phyloP scores from a whole-genome alignment of 345 rosid species.

The Dovyalis caffra region DNA sequence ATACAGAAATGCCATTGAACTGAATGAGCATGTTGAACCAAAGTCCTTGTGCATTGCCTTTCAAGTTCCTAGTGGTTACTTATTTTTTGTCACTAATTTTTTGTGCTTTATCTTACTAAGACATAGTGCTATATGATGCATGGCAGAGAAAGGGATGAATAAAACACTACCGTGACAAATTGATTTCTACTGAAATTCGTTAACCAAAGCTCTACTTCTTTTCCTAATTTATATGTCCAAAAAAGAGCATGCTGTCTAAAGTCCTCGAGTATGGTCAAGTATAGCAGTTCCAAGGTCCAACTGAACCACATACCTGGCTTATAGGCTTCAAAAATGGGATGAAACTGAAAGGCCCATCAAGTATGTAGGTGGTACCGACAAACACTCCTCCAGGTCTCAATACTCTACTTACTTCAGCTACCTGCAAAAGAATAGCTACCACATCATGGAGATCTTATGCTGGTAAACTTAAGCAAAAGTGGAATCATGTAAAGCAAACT shows the following conservation, averaged over 20 bases:
- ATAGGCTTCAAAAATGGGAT: slow-evolving; percentile 49
- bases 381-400: slow-evolving; percentile 85
- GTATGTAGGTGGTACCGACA: slow-evolving; percentile 67
- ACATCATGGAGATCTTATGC: slow-evolving; percentile 1
- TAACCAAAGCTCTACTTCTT: neutral
- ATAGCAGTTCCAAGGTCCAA: slow-evolving; percentile 12
- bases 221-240: neutral
- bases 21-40: neutral
- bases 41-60: neutral
- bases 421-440: slow-evolving; percentile 33
- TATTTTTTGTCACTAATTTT: neutral
- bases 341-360: slow-evolving; percentile 55
- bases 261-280: neutral
- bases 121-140: neutral
- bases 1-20: neutral
- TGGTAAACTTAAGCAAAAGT: neutral
- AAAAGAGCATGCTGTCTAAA: neutral
- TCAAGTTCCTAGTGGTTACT: slow-evolving; percentile 3
- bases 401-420: slow-evolving; percentile 86
- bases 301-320: slow-evolving; percentile 46
- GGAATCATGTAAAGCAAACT: neutral
- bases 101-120: neutral
- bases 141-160: neutral
- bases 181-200: neutral
- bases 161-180: neutral